Base-by-base conservation (phyloP, 768 basidiomycete genomes). In the Omphalotus guepiniiformis region DNA sequence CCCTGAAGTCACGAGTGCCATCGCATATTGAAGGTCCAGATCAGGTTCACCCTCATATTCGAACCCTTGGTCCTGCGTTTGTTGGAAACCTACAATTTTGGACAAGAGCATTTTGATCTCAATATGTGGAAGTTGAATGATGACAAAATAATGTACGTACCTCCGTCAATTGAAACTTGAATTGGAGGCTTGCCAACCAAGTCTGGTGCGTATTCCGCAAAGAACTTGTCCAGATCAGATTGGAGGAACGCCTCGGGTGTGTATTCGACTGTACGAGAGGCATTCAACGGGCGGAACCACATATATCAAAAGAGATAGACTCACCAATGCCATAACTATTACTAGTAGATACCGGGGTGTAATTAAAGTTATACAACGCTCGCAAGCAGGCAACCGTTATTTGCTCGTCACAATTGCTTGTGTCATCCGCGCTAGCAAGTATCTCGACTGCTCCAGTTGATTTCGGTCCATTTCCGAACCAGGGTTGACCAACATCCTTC, bases 11-110 rank as follows among this genome's bases (percentile, higher is more conserved):
- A 65, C 67, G 39, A 78, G 64, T 8, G 60, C 56, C 72, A 78
- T 74, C 13, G 57, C 66, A 51, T 74, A 79, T 56, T 76, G 56
- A 2, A 76, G 62, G 54, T 80, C 77, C 6, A 79, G 63, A 51
- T 70, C 51, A 23, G 73, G 69, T 50, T 79, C 78, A 19, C 61
- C 72, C 26, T 71, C 73, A 48, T 55, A 54, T 15, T 29, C 29
- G 36, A 72, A 69, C 18, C 53, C 46, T 40, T 58, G 15, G 5
- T 61, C 38, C 0, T 37, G 11, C 2, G 57, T 67, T 42, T 74
- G 65, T 22, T 47, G 45, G 34, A 63, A 62, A 47, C 59, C 55
- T 61, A 38, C n/a, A n/a, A n/a, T n/a, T n/a, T n/a, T n/a, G n/a
- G n/a, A n/a, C n/a, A n/a, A n/a, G n/a, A n/a, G n/a, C 4, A 15